Conservation (phyloP, 176 grass and related monocot genomes). For the maize (Zea mays) region DNA sequence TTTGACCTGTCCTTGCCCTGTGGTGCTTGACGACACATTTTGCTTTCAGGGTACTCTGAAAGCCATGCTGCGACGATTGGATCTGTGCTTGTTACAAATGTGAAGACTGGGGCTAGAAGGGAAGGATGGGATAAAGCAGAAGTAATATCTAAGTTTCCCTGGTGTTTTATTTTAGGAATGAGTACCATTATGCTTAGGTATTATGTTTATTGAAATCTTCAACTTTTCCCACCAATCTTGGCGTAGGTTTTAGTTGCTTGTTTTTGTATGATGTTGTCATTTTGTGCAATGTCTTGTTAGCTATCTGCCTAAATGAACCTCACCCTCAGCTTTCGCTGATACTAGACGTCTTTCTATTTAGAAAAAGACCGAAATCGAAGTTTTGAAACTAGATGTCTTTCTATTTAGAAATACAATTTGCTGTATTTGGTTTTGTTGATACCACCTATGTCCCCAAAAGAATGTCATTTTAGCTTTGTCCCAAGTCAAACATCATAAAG, state of each 20-base stretch:
- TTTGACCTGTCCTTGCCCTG: conserved; percentile 14
- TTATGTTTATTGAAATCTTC: neutral
- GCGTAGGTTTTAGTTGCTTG: conserved; percentile 4
- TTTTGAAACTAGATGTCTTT: conserved; percentile 14
- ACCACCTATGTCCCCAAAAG: neutral
- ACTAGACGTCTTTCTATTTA: conserved; percentile 5
- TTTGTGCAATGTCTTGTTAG: neutral
- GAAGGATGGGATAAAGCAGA: conserved; percentile 88
- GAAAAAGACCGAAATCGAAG: neutral
- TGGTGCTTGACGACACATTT: conserved; percentile 16
- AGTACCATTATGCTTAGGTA: neutral
- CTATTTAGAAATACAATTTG: neutral
- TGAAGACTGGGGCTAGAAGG: conserved; percentile 78
- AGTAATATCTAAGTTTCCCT: conserved; percentile 48
- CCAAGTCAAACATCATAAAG: neutral
- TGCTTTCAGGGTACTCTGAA: conserved; percentile 74
- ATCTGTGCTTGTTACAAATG: conserved; percentile 89
- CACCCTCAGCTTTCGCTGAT: neutral
- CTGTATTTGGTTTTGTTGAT: conserved; percentile 11
- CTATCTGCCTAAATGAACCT: neutral
- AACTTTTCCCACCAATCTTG: neutral
- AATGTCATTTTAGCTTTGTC: neutral
- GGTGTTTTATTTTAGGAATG: conserved; percentile 20
- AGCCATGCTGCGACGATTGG: conserved; percentile 87
- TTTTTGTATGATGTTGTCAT: conserved; percentile 24